These are phyloP conservation scores for Diaporthe australafricana DNA, from an alignment of 2,329 filamentous ascomycete genomes.

Conservation along the genomic window DNA sequence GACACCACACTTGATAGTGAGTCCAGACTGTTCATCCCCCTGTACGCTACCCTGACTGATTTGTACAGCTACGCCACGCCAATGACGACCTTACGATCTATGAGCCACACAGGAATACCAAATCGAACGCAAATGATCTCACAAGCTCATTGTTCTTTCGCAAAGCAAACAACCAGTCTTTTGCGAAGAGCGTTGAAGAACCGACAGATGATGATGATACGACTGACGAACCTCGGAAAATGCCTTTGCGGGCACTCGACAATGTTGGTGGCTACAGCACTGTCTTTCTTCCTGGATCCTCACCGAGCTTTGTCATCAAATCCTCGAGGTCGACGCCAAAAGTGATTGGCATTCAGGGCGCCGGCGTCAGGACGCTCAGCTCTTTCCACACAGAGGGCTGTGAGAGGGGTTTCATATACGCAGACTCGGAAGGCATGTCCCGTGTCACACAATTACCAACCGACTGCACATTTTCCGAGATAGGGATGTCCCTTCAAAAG, in stretches of 20 bases:
- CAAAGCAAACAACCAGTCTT: slow-evolving; percentile 76
- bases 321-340: slow-evolving; percentile 82
- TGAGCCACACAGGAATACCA: slow-evolving; percentile 74
- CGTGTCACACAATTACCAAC: slow-evolving; percentile 78
- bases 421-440: slow-evolving; percentile 78
- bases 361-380: slow-evolving; percentile 77
- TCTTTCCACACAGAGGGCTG: slow-evolving; percentile 82
- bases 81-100: slow-evolving; percentile 90
- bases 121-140: slow-evolving; percentile 56
- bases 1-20: slow-evolving; percentile 84
- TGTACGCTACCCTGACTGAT: slow-evolving; percentile 22
- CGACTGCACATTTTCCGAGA: slow-evolving; percentile 76
- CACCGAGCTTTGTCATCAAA: slow-evolving; percentile 85
- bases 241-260: slow-evolving; percentile 67
- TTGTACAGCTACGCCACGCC: slow-evolving; percentile 75
- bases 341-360: slow-evolving; percentile 78
- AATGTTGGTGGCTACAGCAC: slow-evolving; percentile 83
- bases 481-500: slow-evolving; percentile 81
- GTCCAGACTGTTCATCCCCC: slow-evolving; percentile 45
- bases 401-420: slow-evolving; percentile 85
- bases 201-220: slow-evolving; percentile 60
- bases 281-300: slow-evolving; percentile 84
- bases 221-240: slow-evolving; percentile 57
- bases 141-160: slow-evolving; percentile 76
- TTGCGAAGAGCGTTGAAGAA: slow-evolving; percentile 69